phyloP scores from a whole-genome alignment of 1,284 basidiomycete genomes.

The Bjerkandera adusta region DNA sequence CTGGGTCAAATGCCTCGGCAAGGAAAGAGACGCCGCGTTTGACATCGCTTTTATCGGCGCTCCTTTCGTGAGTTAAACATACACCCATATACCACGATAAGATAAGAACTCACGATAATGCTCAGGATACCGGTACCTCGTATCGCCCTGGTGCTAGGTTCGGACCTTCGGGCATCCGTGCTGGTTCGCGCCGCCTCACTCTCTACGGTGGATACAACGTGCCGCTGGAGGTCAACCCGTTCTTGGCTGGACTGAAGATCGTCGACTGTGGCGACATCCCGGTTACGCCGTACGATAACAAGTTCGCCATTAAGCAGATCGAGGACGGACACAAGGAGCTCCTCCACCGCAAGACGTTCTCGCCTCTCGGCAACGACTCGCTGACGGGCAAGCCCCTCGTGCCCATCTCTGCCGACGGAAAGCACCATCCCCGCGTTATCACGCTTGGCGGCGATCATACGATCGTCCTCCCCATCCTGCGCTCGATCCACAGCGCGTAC shows the following conservation, averaged over 20 bases:
- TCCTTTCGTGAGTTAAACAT: conserved; percentile 56
- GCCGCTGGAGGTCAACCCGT: conserved; percentile 67
- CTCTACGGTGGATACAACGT: conserved; percentile 77
- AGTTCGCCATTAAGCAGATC: conserved; percentile 70
- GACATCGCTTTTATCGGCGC: conserved; percentile 81
- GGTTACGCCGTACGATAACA: conserved; percentile 67
- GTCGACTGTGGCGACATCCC: conserved; percentile 72
- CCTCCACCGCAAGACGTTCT: conserved; percentile 57
- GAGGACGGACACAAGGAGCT: conserved; percentile 64
- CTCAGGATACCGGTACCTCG: conserved; percentile 69
- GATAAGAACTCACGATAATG: too few species aligned
- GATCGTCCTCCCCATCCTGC: conserved; percentile 62
- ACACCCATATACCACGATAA: too few species aligned
- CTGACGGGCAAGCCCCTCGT: conserved; percentile 52
- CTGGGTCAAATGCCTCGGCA: conserved; percentile 70
- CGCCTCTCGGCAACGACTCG: conserved; percentile 58
- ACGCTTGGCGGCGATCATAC: conserved; percentile 81
- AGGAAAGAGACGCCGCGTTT: conserved; percentile 50
- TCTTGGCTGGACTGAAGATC: conserved; percentile 56
- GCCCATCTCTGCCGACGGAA: conserved; percentile 58
- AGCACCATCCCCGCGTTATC: conserved; percentile 64
- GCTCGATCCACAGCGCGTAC: conserved; percentile 67
- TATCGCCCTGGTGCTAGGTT: conserved; percentile 80
- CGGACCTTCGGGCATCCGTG: conserved; percentile 74
- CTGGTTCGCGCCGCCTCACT: conserved; percentile 70